Percentiles rank a stretch among this genome's conserved stretches.
phyloP scores from a whole-genome alignment of 1,284 basidiomycete genomes.

The Bjerkandera adusta region DNA sequence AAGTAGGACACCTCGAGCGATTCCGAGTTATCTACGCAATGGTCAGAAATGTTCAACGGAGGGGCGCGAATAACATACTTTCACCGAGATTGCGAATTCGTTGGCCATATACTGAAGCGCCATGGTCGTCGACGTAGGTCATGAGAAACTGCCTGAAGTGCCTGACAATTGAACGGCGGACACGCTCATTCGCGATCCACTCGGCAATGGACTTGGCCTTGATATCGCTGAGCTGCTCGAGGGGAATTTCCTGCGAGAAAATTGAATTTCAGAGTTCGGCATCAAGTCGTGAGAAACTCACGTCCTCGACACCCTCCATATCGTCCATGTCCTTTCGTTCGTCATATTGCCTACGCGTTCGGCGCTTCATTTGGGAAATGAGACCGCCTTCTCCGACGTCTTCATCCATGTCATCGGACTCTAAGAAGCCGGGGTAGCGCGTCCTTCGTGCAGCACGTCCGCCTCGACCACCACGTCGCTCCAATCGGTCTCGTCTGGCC shows the following conservation, averaged over 20 bases:
- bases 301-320: slow-evolving; percentile 81
- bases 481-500: slow-evolving; percentile 83
- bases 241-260: slow-evolving; percentile 78
- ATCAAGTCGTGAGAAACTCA: slow-evolving; percentile 34
- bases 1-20: slow-evolving; percentile 96
- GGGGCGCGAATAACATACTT: slow-evolving; percentile 53
- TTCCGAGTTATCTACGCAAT: slow-evolving; percentile 82
- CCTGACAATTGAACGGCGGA: slow-evolving; percentile 85
- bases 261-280: slow-evolving; percentile 4
- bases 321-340: slow-evolving; percentile 85
- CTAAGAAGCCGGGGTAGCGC: slow-evolving; percentile 83
- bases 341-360: slow-evolving; percentile 85
- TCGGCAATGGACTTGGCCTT: slow-evolving; percentile 96
- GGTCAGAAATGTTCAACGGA: not conserved
- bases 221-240: slow-evolving; percentile 96
- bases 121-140: slow-evolving; percentile 92
- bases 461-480: slow-evolving; percentile 62
- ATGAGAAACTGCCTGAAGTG: slow-evolving; percentile 96
- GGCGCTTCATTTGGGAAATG: slow-evolving; percentile 68
- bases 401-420: slow-evolving; percentile 49
- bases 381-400: slow-evolving; percentile 37
- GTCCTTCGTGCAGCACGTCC: slow-evolving; percentile 71
- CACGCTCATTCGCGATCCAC: slow-evolving; percentile 94
- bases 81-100: slow-evolving; percentile 94
- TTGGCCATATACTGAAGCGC: slow-evolving; percentile 92